Base-by-base conservation (phyloP, 2,329 filamentous ascomycete genomes). In the Arachnopeziza araneosa region DNA sequence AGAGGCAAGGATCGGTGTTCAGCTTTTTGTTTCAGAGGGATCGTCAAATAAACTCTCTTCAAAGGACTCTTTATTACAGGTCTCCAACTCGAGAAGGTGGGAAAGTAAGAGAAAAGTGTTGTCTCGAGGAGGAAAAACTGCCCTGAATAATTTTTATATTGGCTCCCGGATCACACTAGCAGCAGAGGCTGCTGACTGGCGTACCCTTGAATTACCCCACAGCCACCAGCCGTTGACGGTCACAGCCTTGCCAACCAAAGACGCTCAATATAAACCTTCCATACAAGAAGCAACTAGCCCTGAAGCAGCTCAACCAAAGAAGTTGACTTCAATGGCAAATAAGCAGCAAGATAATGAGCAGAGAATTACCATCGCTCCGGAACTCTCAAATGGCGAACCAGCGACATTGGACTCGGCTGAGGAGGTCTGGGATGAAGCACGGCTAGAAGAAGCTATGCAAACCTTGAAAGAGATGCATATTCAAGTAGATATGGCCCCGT, bases 401-500 rank as follows among this genome's bases (percentile, higher is more conserved):
- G 26, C 50, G 24, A 24, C 32, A 17, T 32, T 53, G 24, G 44
- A 22, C 17, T 17, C 50, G 8, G 48, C 36, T 19, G 64, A 68
- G 32, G 66, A 69, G 26, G 57, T 64, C 9, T 73, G 71, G 71
- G 70, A 73, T 56, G 69, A 72, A 59, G 67, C 69, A 54, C 65
- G 64, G 21, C 60, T 73, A 2, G 69, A 72, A 58, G 61, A 69
- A 54, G 69, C 69, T 1, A 64, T 72, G 64, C 66, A 68, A 32
- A 69, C 65, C 1, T 52, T 73, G 26, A 72, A 73, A 54, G 71
- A 73, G 51, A 72, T 73, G 70, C 71, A 73, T 60, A 72, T 73
- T 24, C 70, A 73, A 60, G 72, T 72, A 50, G n/a, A 9, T 32
- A 23, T 54, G 14, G 22, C 23, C 22, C 23, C 23, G 21, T 24